Evolutionary conservation across 768 basidiomycete species (phyloP).

Genomic region (Nidularia pulvinata): DNA sequence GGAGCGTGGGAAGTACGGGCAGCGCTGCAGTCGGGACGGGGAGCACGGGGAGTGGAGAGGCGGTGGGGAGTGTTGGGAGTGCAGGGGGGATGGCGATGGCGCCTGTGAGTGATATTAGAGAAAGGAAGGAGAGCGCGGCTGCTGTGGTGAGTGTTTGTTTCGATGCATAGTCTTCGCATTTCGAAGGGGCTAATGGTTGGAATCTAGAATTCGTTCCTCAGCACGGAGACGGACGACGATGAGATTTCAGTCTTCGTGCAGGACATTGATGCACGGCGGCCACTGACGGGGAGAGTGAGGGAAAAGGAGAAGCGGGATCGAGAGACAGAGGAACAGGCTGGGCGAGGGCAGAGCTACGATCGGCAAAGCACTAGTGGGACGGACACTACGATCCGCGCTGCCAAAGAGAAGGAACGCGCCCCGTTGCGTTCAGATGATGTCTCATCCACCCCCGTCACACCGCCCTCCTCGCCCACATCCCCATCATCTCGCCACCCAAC

Average conservation of each 20-base stretch:
- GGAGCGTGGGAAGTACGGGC: slow-evolving; percentile 18
- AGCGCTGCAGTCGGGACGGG: slow-evolving; percentile 10
- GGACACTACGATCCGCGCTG: slow-evolving; percentile 2
- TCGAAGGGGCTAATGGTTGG: slow-evolving; percentile 6
- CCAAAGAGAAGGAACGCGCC: not conserved
- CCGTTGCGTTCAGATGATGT: no score
- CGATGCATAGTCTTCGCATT: slow-evolving; percentile 4
- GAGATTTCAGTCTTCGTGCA: slow-evolving; percentile 80
- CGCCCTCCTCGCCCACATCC: no score
- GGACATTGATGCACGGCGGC: slow-evolving; percentile 72
- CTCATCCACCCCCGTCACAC: not conserved
- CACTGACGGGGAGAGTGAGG: slow-evolving; percentile 45
- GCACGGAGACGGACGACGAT: slow-evolving; percentile 68
- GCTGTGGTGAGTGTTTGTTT: not conserved
- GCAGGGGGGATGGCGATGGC: slow-evolving; percentile 14
- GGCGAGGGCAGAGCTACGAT: slow-evolving; percentile 5
- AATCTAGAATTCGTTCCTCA: slow-evolving; percentile 38
- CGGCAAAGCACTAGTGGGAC: slow-evolving; percentile 1
- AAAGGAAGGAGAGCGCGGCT: not conserved
- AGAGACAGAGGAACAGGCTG: no score
- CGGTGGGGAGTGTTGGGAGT: slow-evolving; percentile 8
- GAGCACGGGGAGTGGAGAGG: slow-evolving; percentile 17
- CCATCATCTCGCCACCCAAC: not conserved
- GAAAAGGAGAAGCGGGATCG: no score
- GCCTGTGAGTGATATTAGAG: not conserved